phyloP scores from a whole-genome alignment of 441 rosid genomes.

The Cnidoscolus chayamansa region DNA sequence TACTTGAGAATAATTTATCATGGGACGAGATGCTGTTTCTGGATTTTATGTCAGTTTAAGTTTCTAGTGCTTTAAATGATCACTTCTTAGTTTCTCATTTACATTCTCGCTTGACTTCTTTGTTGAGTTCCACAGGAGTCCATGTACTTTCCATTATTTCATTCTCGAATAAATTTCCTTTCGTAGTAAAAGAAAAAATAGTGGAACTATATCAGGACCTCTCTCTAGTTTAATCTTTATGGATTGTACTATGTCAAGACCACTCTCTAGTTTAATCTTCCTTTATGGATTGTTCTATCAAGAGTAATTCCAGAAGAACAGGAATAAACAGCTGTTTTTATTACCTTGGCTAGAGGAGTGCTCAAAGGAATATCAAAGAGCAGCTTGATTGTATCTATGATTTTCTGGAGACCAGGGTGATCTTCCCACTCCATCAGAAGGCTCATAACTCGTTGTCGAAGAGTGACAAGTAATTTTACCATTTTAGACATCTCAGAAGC shows the following conservation, averaged over 20 bases:
- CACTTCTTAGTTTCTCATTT: not conserved
- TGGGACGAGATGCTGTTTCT: not conserved
- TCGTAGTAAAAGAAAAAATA: not conserved
- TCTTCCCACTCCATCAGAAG: constrained; percentile 73
- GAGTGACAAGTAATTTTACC: constrained; percentile 58
- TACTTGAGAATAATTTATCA: not conserved
- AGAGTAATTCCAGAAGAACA: constrained; percentile 15
- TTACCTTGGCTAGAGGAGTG: constrained; percentile 93
- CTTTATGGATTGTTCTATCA: constrained; percentile 1
- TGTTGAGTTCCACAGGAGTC: not conserved
- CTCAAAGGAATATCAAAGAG: constrained; percentile 67
- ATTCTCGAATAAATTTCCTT: not conserved
- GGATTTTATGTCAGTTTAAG: not conserved
- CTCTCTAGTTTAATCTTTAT: constrained; percentile 8
- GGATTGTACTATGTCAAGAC: not conserved
- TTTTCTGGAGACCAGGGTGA: constrained; percentile 76
- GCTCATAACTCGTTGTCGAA: constrained; percentile 41
- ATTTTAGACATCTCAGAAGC: constrained; percentile 66
- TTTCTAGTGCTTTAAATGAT: not conserved
- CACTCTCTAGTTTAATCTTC: constrained; percentile 12
- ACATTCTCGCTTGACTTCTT: not conserved
- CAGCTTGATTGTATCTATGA: constrained; percentile 64
- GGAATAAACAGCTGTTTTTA: constrained; percentile 8
- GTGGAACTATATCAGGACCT: not conserved
- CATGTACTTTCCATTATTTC: not conserved